Base-by-base conservation (phyloP, 495 filamentous ascomycete genomes). In the Annulohypoxylon bovei region DNA sequence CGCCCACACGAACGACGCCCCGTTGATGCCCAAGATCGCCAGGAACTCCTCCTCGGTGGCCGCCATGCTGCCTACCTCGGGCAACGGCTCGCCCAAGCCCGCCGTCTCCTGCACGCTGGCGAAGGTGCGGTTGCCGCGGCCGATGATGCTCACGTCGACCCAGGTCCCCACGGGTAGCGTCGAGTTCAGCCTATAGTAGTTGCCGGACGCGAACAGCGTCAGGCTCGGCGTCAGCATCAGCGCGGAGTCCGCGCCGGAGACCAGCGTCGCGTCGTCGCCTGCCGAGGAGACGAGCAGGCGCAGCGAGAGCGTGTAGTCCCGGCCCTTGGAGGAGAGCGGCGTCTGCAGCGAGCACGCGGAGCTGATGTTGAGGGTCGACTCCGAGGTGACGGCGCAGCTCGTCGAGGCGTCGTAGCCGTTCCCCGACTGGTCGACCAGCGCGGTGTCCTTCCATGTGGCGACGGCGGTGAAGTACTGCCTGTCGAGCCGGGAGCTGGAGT, bases 221-320 rank as follows among this genome's bases (percentile, higher is more conserved):
- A 84, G 62, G 62, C 80, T 82, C 14, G 77, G 71, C 28, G 80
- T 80, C 1, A 78, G 71, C 18, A 81, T 47, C 52, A 88, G 84
- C 16, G 77, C 78, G 16, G 86, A 83, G 57, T 84, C 81, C 6
- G 69, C 63, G 2, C 86, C 86, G 7, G 76, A 68, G 35, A 87
- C 76, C 14, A 83, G 54, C 1, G 71, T 73, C 2, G 79, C 79
- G 25, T 81, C 76, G 0, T 50, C 44, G 1, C n/a, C 58, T 3
- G 35, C 7, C 6, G 70, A 64, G 3, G 79, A 77, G 3, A 82
- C 57, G 9, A 72, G 75, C 1, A 85, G 67, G 27, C 72, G 74
- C 39, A 84, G 79, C 0, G 83, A 80, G 6, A 87, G 76, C 2
- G 81, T 83, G 67, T 86, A 87, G 63, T 84, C 78, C 40, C 82